These are phyloP conservation scores for Rhynchosporium agropyri DNA, from an alignment of 2,329 filamentous ascomycete species.

Conservation along the genomic window DNA sequence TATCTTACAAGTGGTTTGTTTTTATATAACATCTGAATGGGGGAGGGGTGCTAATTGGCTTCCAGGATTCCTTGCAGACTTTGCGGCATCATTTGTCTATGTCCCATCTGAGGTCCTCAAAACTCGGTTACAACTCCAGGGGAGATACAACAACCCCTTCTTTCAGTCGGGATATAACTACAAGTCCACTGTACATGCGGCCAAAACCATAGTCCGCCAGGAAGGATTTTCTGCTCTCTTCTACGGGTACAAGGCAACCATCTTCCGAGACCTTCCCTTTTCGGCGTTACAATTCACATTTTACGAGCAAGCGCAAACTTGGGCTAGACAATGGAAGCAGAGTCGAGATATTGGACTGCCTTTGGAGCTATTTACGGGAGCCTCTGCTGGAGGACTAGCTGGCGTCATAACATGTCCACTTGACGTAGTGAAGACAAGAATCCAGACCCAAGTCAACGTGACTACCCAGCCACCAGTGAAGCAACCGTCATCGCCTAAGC, in stretches of 20 bases:
- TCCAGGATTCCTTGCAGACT: slow-evolving; percentile 85
- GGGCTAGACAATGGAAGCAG: slow-evolving; percentile 78
- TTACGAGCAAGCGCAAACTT: slow-evolving; percentile 88
- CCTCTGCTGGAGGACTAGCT: slow-evolving; percentile 86
- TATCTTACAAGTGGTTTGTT: slow-evolving; percentile 80
- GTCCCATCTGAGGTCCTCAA: slow-evolving; percentile 98
- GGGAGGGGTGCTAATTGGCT: slow-evolving; percentile 19
- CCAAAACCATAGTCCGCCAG: slow-evolving; percentile 77
- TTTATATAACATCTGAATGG: not conserved
- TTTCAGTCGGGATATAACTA: slow-evolving; percentile 98
- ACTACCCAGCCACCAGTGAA: slow-evolving; percentile 39
- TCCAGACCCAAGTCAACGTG: slow-evolving; percentile 83
- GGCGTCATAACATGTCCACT: slow-evolving; percentile 94
- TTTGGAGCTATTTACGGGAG: slow-evolving; percentile 86
- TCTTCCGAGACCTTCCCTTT: slow-evolving; percentile 92
- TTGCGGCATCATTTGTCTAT: slow-evolving; percentile 90
- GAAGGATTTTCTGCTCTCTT: slow-evolving; percentile 89
- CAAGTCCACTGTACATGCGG: slow-evolving; percentile 79
- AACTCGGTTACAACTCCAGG: slow-evolving; percentile 93
- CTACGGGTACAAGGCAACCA: slow-evolving; percentile 94
- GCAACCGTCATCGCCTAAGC: slow-evolving; percentile 29
- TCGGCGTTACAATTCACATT: slow-evolving; percentile 97
- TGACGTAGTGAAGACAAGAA: slow-evolving; percentile 94
- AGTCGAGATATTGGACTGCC: slow-evolving; percentile 82
- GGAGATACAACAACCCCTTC: slow-evolving; percentile 90